Conservation (phyloP, 2,329 filamentous ascomycete genomes). For the Fusarium torreyae region DNA sequence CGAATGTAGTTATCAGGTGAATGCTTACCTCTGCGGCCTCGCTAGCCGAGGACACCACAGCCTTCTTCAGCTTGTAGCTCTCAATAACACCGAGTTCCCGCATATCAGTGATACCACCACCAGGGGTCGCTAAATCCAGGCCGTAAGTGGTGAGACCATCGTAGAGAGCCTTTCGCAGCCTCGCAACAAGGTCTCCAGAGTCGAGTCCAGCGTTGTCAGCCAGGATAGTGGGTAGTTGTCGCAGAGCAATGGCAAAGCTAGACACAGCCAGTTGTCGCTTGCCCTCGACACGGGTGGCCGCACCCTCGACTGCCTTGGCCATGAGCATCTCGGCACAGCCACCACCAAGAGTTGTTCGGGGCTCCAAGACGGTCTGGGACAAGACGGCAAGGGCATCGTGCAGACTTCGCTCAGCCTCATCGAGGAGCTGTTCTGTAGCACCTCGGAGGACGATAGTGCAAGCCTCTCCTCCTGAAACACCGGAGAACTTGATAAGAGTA, state of each 20-base stretch:
- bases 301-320: slow-evolving; percentile 96
- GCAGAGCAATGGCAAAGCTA: slow-evolving; percentile 88
- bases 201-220: slow-evolving; percentile 98
- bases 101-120: slow-evolving; percentile 96
- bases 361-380: slow-evolving; percentile 96
- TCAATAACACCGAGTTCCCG: slow-evolving; percentile 94
- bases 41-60: slow-evolving; percentile 96
- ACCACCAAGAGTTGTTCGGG: slow-evolving; percentile 92
- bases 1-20: too few species aligned
- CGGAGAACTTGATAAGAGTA: slow-evolving; percentile 96
- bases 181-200: slow-evolving; percentile 92
- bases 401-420: slow-evolving; percentile 95
- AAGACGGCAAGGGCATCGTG: slow-evolving; percentile 97
- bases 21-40: slow-evolving; percentile 92
- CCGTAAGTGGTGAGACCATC: slow-evolving; percentile 94
- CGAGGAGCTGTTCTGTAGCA: slow-evolving; percentile 95
- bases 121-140: slow-evolving; percentile 88
- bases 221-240: slow-evolving; percentile 95
- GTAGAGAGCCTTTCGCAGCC: slow-evolving; percentile 94
- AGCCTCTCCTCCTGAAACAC: slow-evolving; percentile 91
- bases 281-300: slow-evolving; percentile 92
- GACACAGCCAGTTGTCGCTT: slow-evolving; percentile 97
- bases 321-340: slow-evolving; percentile 99
- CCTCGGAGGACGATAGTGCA: slow-evolving; percentile 98
- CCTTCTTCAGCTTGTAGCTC: slow-evolving; percentile 98